Evolutionary conservation across 345 rosid species (phyloP).

Genomic region (Pistacia atlantica): DNA sequence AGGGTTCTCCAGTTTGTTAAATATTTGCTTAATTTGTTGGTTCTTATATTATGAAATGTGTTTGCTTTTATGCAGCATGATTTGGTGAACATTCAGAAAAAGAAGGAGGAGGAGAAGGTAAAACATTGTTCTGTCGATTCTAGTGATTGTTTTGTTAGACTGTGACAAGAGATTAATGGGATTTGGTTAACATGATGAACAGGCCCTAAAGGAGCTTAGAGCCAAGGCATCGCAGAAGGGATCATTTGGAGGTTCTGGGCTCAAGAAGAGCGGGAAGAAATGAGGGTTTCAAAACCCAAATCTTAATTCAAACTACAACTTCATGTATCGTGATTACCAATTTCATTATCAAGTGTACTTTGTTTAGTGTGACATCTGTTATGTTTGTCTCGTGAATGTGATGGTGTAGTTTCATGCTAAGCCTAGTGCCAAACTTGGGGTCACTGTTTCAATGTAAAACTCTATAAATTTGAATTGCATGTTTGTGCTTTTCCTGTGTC

Average conservation of each 20-base stretch:
- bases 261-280: slow-evolving; percentile 95
- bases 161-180: neutral
- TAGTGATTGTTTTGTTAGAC: neutral
- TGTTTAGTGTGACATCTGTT: slow-evolving; percentile 12
- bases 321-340: neutral
- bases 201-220: slow-evolving; percentile 87
- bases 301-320: neutral
- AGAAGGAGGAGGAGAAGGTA: slow-evolving; percentile 82
- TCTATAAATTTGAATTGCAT: slow-evolving; percentile 8
- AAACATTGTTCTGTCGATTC: neutral
- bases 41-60: neutral
- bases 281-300: slow-evolving; percentile 32
- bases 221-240: slow-evolving; percentile 89
- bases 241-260: slow-evolving; percentile 80
- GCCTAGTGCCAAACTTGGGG: neutral
- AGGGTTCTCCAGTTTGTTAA: neutral
- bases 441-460: neutral
- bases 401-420: neutral
- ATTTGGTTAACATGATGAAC: slow-evolving; percentile 7
- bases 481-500: neutral
- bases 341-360: neutral
- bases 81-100: slow-evolving; percentile 65
- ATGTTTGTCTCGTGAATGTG: neutral
- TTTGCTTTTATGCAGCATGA: slow-evolving; percentile 42
- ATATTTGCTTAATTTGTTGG: neutral